Evolutionary conservation across 768 basidiomycete species (phyloP), one percentile per base, ranked within the genome.

Genomic region (Gloeophyllum trabeum): DNA sequence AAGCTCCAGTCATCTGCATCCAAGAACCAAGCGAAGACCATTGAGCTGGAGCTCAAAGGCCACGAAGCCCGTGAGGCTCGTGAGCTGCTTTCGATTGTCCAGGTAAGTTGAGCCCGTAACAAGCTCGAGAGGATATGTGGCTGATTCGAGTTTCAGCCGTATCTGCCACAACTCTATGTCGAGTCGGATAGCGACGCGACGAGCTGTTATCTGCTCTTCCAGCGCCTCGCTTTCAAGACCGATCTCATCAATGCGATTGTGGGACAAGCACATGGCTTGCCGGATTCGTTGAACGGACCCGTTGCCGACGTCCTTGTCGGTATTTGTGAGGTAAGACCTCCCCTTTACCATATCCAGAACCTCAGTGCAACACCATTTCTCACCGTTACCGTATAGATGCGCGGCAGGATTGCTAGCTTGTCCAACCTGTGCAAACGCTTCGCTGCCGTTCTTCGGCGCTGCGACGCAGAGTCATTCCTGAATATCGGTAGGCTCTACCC

Each of bases 121-220:
- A 25, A 23, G 18, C 30, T 34, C 37, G 13, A 41, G 42, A 42
- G 20, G n/a, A 46, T 41, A n/a, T 10, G 13, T 37, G 13, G 18
- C 47, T 22, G 38, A 25, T 21, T 21, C 7, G 13, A 38, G 24
- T 18, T 10, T 6, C 51, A 91, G 85, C 86, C 90, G 2, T 98
- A 97, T 61, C 65, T 99, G 5, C 92, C 93, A 1, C 83, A 88
- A 56, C 59, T 89, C 7, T 99, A 96, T 54, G 72, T 88, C 35
- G 89, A 97, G 52, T 77, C 76, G 10, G 96, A 99, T 58, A 76
- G 72, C 48, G 90, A 91, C 49, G 85, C 94, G 0, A 88, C 91
- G 3, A 81, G 74, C 48, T 86, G 87, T 50, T 87, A 94, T 51
- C 66, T 98, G 45, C 88, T 96, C 71, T 96, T 98, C 79, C 81